Conservation (phyloP, 768 basidiomycete genomes). For the Tricholoma flavovirens region DNA sequence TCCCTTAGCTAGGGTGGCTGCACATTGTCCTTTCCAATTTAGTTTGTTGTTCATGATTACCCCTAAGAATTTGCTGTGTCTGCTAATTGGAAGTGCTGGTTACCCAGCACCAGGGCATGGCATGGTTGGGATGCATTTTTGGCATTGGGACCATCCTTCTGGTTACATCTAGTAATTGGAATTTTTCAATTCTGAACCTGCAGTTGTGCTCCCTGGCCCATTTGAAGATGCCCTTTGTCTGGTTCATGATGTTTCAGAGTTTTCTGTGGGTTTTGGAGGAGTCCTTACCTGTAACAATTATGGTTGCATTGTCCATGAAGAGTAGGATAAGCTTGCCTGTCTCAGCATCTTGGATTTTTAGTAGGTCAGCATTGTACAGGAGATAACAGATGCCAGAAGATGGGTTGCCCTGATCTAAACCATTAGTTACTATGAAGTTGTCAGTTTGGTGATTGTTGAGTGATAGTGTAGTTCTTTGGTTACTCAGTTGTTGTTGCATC, state of each 20-base stretch:
- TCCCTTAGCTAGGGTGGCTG: constrained; percentile 6
- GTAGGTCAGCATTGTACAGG: too few relatives aligned
- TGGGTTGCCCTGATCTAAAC: constrained; percentile 20
- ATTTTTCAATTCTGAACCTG: constrained; percentile 13
- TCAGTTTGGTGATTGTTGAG: not conserved
- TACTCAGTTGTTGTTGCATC: not conserved
- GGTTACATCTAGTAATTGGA: too few relatives aligned
- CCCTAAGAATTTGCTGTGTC: constrained; percentile 22
- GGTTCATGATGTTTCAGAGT: not conserved
- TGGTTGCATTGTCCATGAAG: not conserved
- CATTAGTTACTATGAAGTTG: constrained; percentile 1
- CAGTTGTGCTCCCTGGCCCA: constrained; percentile 21
- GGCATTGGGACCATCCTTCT: too few relatives aligned
- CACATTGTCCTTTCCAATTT: constrained; percentile 8
- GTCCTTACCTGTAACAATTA: not conserved
- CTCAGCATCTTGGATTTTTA: not conserved
- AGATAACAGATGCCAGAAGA: constrained; percentile 6
- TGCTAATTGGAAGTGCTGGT: not conserved
- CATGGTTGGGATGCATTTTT: too few relatives aligned
- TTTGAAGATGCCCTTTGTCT: constrained; percentile 2
- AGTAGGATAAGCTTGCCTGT: constrained; percentile 10
- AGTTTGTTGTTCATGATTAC: constrained; percentile 16
- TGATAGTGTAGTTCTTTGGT: not conserved
- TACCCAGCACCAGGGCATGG: not conserved
- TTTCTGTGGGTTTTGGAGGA: not conserved